Conservation (phyloP, 1,139 yeast species). For the Candida mesenterica region DNA sequence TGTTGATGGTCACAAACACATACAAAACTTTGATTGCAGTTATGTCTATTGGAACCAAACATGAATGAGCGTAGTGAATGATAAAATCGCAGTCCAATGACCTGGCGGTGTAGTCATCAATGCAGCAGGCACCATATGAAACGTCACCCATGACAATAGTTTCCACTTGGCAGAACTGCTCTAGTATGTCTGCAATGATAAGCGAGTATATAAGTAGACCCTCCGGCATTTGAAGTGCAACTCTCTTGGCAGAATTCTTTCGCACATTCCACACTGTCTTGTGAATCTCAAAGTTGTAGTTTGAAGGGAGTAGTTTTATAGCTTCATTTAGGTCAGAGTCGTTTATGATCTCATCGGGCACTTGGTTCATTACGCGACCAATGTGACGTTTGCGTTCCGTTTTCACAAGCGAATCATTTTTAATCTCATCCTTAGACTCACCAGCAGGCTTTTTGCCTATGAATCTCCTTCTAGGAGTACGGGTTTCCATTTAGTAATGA, state of each 20-base stretch:
- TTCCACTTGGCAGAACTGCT: constrained; percentile 85
- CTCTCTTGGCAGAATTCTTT: constrained; percentile 66
- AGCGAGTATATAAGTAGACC: constrained; percentile 87
- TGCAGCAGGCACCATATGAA: constrained; percentile 97
- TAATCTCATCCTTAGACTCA: constrained; percentile 9
- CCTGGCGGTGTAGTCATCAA: constrained; percentile 93
- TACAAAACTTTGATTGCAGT: constrained; percentile 87
- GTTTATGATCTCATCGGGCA: constrained; percentile 82
- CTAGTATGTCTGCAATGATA: constrained; percentile 83
- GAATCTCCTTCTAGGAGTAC: constrained; percentile 26
- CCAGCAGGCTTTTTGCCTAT: constrained; percentile 27
- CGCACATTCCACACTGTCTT: constrained; percentile 92
- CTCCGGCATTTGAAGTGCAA: constrained; percentile 97
- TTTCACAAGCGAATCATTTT: constrained; percentile 21
- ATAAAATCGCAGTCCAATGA: constrained; percentile 91
- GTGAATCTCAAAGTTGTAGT: constrained; percentile 93
- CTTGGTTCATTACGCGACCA: constrained; percentile 73
- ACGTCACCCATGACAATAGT: constrained; percentile 98
- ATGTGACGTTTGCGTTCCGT: constrained; percentile 31
- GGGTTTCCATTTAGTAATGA: not conserved
- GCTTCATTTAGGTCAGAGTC: constrained; percentile 82
- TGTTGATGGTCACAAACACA: constrained; percentile 91
- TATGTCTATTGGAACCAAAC: constrained; percentile 92
- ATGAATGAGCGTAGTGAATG: constrained; percentile 96
- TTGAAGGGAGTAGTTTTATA: constrained; percentile 75